Conservation (phyloP, 2,329 filamentous ascomycete genomes). For the Dendryphion nanum region DNA sequence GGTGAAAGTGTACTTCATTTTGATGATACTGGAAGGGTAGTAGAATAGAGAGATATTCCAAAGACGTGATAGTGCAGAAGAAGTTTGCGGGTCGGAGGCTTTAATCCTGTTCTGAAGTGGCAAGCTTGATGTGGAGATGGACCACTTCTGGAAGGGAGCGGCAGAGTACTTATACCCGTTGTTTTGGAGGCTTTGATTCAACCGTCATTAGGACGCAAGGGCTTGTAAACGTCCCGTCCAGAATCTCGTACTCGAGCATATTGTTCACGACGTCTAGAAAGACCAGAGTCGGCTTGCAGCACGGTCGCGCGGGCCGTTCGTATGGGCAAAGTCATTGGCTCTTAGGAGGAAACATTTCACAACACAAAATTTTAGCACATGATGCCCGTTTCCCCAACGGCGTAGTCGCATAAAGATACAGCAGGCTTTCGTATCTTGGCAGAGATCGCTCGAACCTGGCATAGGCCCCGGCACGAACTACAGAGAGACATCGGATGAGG, state of each 20-base stretch:
- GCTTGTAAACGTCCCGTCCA: too few relatives aligned
- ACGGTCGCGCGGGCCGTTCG: constrained; percentile 18
- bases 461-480: neutral
- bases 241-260: neutral
- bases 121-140: constrained; percentile 6
- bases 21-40: constrained; percentile 1
- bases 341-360: neutral
- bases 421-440: too few relatives aligned
- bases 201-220: too few relatives aligned
- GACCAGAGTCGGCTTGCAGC: constrained; percentile 8
- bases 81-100: too few relatives aligned
- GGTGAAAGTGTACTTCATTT: constrained; percentile 26
- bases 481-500: neutral
- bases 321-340: neutral
- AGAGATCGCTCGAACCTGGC: neutral
- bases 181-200: too few relatives aligned
- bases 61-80: too few relatives aligned
- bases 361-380: neutral
- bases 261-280: constrained; percentile 10
- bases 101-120: constrained; percentile 1
- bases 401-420: neutral
- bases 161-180: too few relatives aligned
- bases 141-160: constrained; percentile 16
- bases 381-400: neutral
- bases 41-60: constrained; percentile 13